phyloP scores from a whole-genome alignment of 2,329 filamentous ascomycete species.

The Aspergillus nomiae region DNA sequence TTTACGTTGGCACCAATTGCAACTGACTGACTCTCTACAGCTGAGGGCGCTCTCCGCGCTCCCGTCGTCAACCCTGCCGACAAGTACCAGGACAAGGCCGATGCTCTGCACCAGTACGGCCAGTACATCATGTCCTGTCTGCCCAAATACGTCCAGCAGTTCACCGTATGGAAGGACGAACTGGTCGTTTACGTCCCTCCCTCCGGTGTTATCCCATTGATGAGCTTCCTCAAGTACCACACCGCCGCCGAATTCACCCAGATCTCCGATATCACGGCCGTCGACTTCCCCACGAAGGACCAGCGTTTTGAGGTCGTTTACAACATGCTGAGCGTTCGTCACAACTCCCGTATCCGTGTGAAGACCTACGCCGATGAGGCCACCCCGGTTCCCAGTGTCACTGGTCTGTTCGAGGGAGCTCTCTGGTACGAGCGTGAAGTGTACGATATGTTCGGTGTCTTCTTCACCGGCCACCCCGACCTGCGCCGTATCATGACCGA shows the following conservation, averaged over 20 bases:
- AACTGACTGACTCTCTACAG: conserved; percentile 31
- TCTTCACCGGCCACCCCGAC: conserved; percentile 94
- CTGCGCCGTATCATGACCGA: conserved; percentile 98
- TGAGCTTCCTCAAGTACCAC: conserved; percentile 96
- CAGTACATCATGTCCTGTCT: conserved; percentile 95
- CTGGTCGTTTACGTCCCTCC: conserved; percentile 92
- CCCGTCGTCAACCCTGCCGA: conserved; percentile 89
- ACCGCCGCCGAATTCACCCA: conserved; percentile 96
- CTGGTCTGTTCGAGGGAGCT: conserved; percentile 84
- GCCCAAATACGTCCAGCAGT: conserved; percentile 98
- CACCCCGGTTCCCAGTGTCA: conserved; percentile 86
- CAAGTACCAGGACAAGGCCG: conserved; percentile 85
- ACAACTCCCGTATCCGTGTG: conserved; percentile 94
- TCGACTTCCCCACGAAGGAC: conserved; percentile 93
- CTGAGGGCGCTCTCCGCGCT: conserved; percentile 66
- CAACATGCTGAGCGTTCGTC: conserved; percentile 91
- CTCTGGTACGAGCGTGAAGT: conserved; percentile 99
- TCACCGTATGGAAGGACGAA: conserved; percentile 99
- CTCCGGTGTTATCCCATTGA: conserved; percentile 83
- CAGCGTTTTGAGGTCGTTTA: conserved; percentile 98
- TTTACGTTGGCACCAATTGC: not conserved
- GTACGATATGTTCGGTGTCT: conserved; percentile 96
- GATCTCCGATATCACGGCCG: conserved; percentile 86
- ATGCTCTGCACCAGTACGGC: conserved; percentile 89
- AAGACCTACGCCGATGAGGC: conserved; percentile 99